Evolutionary conservation across 306 rosid species (phyloP), one percentile per base, ranked within the genome.

Genomic region (Gastrolobium villosum): DNA sequence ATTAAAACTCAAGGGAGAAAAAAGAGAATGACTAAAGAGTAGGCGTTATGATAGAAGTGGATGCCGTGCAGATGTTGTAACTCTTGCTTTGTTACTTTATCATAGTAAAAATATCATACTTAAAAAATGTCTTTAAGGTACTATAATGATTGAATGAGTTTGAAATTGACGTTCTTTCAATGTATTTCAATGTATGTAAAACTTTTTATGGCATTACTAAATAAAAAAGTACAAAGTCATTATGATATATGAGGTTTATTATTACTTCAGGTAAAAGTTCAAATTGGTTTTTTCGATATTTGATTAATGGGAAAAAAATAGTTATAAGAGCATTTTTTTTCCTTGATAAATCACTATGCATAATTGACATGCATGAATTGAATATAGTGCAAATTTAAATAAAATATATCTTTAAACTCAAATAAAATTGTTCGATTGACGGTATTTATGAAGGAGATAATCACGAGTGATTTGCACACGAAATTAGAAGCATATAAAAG

Each of bases 1-100:
- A 48, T 34, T 60, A 10, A 32, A 49, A 26, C 37, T 10, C 1
- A 28, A 26, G 1, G 8, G 30, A 28, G 28, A 10, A 20, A 36
- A 20, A 5, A 40, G 26, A 7, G 5, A 35, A 75, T 46, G 43
- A 2, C 9, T 10, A 45, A 4, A 28, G 46, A 10, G 9, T 4
- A 41, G 2, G 63, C 15, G 63, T 6, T 53, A 5, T 59, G 35
- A 60, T 45, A 14, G 46, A 59, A 35, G 46, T 59, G 70, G 20
- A 11, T 13, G 68, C 32, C 78, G 37, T 60, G 48, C 8, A 35
- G 60, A 48, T 5, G 60, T 59, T 46, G 70, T 59, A 45, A 44
- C 59, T 43, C 57, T 40, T 36, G 53, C 52, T 20, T 56, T 57
- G 35, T 31, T 6, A 41, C 68, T 57, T 57, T 43, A 57, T 56